Percentiles rank a stretch among this genome's conserved stretches.
phyloP scores from a whole-genome alignment of 2,329 filamentous ascomycete genomes.

The Clarireedia paspali region DNA sequence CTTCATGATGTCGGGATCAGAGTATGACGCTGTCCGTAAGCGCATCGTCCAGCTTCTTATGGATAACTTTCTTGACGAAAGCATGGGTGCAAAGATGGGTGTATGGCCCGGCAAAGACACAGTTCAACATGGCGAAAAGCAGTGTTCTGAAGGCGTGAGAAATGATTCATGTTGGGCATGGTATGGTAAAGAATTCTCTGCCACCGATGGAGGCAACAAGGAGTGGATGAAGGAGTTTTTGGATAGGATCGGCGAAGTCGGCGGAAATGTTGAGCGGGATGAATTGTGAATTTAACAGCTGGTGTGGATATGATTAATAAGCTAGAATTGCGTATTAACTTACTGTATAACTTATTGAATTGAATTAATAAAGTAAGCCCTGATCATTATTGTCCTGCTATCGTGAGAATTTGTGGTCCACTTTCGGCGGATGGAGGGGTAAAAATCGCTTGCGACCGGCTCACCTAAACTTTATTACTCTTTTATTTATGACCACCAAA shows the following conservation, averaged over 20 bases:
- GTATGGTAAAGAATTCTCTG: constrained; percentile 32
- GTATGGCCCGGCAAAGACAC: constrained; percentile 41
- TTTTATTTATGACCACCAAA: no score
- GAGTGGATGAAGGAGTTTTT: constrained; percentile 24
- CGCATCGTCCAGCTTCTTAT: constrained; percentile 51
- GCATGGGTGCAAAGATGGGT: constrained; percentile 51
- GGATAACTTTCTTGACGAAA: constrained; percentile 60
- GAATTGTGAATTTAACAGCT: constrained; percentile 14
- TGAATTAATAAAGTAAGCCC: no score
- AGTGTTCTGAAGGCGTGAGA: constrained; percentile 29
- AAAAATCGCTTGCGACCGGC: no score
- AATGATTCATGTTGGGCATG: constrained; percentile 53
- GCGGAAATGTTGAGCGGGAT: constrained; percentile 10
- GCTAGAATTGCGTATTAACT: no score
- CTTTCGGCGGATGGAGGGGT: no score
- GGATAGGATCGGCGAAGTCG: constrained; percentile 15
- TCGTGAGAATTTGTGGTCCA: no score
- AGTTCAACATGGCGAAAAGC: constrained; percentile 25
- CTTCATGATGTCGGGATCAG: constrained; percentile 38
- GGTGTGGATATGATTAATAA: no score
- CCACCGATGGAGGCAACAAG: constrained; percentile 13
- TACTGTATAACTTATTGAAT: no score
- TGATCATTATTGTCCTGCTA: no score
- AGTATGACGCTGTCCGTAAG: constrained; percentile 43
- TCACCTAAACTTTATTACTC: no score